A percentile compares a stretch with the other conserved stretches of the same genome.
phyloP scores from a whole-genome alignment of 192 early-diverging fungal species.

The Coemansia sp. region DNA sequence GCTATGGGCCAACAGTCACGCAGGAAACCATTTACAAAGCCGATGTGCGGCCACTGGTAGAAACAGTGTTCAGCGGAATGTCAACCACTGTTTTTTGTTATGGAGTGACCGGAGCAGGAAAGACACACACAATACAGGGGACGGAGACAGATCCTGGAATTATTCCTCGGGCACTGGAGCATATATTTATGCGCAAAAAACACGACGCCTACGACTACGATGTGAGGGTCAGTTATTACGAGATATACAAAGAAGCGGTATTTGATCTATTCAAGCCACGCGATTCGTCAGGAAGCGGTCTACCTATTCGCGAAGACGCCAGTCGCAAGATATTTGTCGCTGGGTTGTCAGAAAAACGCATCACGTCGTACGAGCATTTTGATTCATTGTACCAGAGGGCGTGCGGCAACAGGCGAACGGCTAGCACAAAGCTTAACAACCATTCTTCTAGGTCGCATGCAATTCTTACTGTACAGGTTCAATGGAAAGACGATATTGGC shows the following conservation, averaged over 20 bases:
- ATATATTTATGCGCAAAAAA: conserved; percentile 56
- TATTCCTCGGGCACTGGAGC: conserved; percentile 59
- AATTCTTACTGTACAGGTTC: conserved; percentile 58
- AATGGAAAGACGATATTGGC: conserved; percentile 38
- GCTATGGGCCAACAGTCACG: conserved; percentile 46
- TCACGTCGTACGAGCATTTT: conserved; percentile 59
- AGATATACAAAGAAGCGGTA: conserved; percentile 70
- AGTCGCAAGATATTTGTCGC: conserved; percentile 58
- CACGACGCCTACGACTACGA: conserved; percentile 46
- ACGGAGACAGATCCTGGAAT: conserved; percentile 58
- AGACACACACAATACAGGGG: conserved; percentile 68
- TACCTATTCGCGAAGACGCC: conserved; percentile 62
- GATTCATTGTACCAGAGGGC: conserved; percentile 44
- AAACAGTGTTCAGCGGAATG: conserved; percentile 58
- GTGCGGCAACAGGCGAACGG: conserved; percentile 60
- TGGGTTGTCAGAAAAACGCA: conserved; percentile 56
- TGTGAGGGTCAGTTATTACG: conserved; percentile 60
- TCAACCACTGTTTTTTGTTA: conserved; percentile 71
- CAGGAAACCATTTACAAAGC: conserved; percentile 56
- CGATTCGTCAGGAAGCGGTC: conserved; percentile 23
- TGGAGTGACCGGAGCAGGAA: conserved; percentile 67
- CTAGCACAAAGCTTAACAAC: conserved; percentile 65
- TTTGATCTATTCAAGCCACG: conserved; percentile 57
- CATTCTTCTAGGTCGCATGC: conserved; percentile 66
- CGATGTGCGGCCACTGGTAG: conserved; percentile 60